Evolutionary conservation across 1,284 basidiomycete genomes (phyloP), one percentile per base, ranked within the genome.

Genomic region (Sanghuangporus sanghuang): DNA sequence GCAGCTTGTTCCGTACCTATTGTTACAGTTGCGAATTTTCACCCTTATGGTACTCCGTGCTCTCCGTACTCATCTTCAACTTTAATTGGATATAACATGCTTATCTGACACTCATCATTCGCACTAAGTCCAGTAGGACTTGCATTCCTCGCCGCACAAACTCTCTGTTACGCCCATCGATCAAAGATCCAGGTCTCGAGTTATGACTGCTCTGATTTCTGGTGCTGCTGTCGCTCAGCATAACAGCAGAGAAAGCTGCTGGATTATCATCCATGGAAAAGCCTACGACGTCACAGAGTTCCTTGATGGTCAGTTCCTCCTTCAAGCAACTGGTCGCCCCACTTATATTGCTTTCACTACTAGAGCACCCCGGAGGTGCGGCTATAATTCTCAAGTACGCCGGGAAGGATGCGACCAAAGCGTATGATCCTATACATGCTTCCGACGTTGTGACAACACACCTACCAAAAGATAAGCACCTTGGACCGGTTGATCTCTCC

Each of bases 241-340:
- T 70, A 76, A 76, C 69, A 73, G 61, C 23, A 66, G 71, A 23
- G 71, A 81, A 63, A 80, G 81, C 66, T 89, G 89, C 68, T 90
- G 88, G 87, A 84, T 91, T 68, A 86, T 90, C 63, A 81, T 92
- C 6, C 87, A 90, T 70, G 86, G 85, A 61, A 80, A 86, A 49
- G 87, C 86, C 2, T 90, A 89, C 74, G 87, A 89, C 72, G 84
- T 88, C 39, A 87, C 86, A 8, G 85, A 89, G 57, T 89, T 88
- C 71, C 73, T 89, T 57, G 80, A 82, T 63, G 79, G 83, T 85
- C 66, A 12, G 72, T 64, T n/a, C 42, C 21, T 50, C 32, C 66
- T 83, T 80, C 35, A 82, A 81, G 59, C 71, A 46, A 23, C n/a
- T 42, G 27, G 11, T 21, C 11, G 32, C 16, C 40, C 5, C 46